Conservation (phyloP, 495 filamentous ascomycete species). For the Podospora didyma region DNA sequence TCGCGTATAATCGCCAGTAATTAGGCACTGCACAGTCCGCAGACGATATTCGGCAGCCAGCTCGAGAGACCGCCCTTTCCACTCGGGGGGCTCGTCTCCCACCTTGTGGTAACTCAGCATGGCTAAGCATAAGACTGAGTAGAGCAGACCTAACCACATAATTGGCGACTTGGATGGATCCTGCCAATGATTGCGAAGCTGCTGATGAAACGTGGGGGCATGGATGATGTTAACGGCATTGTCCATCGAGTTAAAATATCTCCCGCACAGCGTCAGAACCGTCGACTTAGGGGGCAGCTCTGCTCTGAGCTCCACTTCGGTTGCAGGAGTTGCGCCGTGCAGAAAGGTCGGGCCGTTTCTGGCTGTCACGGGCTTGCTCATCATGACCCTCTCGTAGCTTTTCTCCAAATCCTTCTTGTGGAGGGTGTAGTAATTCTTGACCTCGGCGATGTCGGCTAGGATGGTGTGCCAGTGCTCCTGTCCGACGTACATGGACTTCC, state of each 20-base stretch:
- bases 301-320: constrained; percentile 70
- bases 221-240: constrained; percentile 70
- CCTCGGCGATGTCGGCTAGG: constrained; percentile 85
- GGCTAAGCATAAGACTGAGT: constrained; percentile 81
- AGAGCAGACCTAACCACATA: constrained; percentile 87
- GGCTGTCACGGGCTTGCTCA: constrained; percentile 54
- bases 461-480: constrained; percentile 89
- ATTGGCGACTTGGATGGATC: constrained; percentile 73
- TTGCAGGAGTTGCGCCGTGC: constrained; percentile 65
- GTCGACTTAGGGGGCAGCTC: constrained; percentile 75
- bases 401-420: constrained; percentile 55
- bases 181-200: constrained; percentile 86
- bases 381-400: constrained; percentile 60
- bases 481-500: constrained; percentile 80
- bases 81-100: constrained; percentile 89
- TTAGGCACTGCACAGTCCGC: constrained; percentile 81
- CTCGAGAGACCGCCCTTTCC: constrained; percentile 64
- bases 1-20: constrained; percentile 86
- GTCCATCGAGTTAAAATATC: constrained; percentile 59
- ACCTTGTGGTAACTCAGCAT: constrained; percentile 88
- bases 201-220: constrained; percentile 76
- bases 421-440: constrained; percentile 75
- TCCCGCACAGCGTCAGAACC: constrained; percentile 76
- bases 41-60: constrained; percentile 75
- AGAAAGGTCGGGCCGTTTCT: constrained; percentile 65